Percentiles rank a stretch among this genome's conserved stretches.
These are phyloP conservation scores for Rhypophila decipiens DNA, from an alignment of 495 filamentous ascomycete species.

Conservation along the genomic window DNA sequence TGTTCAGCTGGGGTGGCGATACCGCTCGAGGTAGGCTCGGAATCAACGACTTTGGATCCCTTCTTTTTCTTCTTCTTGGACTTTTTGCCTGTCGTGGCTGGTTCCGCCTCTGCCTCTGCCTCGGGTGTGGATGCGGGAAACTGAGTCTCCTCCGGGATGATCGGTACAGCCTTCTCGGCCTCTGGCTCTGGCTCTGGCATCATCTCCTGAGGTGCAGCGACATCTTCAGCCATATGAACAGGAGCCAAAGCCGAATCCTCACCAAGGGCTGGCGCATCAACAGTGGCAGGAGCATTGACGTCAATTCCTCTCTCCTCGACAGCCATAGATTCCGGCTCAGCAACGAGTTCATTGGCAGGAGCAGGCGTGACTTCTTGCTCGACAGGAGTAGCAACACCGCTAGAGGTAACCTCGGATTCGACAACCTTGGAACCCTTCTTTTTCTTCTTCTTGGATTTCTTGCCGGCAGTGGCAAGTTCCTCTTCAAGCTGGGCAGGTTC, in stretches of 20 bases:
- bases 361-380: background rate
- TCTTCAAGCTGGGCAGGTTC: no score
- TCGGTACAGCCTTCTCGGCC: background rate
- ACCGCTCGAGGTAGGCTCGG: slow-evolving; percentile 11
- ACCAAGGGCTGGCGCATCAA: no score
- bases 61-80: slow-evolving; percentile 22
- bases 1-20: slow-evolving; percentile 5
- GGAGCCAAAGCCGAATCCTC: no score
- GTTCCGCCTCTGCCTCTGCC: background rate
- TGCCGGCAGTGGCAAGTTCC: background rate
- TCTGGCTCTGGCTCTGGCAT: background rate
- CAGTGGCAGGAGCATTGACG: background rate
- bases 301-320: background rate
- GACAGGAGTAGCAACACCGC: background rate
- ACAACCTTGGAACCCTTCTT: slow-evolving; percentile 10
- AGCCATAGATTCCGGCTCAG: background rate
- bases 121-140: background rate
- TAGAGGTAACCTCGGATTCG: background rate
- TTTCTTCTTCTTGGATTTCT: slow-evolving; percentile 25
- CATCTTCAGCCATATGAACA: background rate
- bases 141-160: background rate
- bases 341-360: background rate
- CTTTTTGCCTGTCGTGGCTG: slow-evolving; percentile 5
- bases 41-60: slow-evolving; percentile 3
- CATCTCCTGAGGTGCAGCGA: no score